Percentiles rank a stretch among this genome's conserved stretches.
These are phyloP conservation scores for Naganishia sp. DNA, from an alignment of 1,284 basidiomycete genomes.

Conservation along the genomic window DNA sequence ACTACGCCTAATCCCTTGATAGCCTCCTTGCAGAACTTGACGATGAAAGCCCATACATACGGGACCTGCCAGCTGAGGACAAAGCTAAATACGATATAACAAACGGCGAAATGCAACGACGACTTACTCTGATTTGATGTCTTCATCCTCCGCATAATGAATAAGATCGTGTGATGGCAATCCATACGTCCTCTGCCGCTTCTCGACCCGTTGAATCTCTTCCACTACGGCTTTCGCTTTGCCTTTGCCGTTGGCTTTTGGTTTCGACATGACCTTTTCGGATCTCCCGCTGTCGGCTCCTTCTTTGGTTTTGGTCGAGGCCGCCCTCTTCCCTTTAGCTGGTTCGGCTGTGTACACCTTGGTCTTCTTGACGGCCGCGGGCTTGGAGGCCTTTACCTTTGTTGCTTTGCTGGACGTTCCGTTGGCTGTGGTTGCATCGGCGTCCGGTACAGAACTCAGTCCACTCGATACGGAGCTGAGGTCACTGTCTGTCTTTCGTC, in stretches of 20 bases:
- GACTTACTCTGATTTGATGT: constrained; percentile 26
- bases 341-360: background rate
- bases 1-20: constrained; percentile 27
- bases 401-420: constrained; percentile 21
- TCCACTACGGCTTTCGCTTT: constrained; percentile 10
- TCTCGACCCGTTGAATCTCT: constrained; percentile 25
- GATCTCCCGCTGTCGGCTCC: constrained; percentile 12
- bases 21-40: constrained; percentile 28
- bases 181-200: constrained; percentile 20
- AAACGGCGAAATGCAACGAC: background rate
- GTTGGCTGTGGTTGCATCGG: constrained; percentile 3
- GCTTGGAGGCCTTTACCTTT: constrained; percentile 7
- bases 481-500: constrained; percentile 9
- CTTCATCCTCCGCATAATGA: constrained; percentile 21
- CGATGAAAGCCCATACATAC: constrained; percentile 33
- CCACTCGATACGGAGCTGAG: constrained; percentile 22
- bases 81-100: background rate
- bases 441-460: constrained; percentile 9
- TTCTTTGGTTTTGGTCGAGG: background rate
- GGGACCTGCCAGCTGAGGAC: constrained; percentile 33
- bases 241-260: constrained; percentile 22
- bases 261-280: constrained; percentile 8
- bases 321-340: constrained; percentile 8
- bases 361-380: constrained; percentile 16
- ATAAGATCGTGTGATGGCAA: constrained; percentile 9